These are phyloP conservation scores for Metschnikowia vanudenii DNA, from an alignment of 805 yeast genomes.

Conservation along the genomic window DNA sequence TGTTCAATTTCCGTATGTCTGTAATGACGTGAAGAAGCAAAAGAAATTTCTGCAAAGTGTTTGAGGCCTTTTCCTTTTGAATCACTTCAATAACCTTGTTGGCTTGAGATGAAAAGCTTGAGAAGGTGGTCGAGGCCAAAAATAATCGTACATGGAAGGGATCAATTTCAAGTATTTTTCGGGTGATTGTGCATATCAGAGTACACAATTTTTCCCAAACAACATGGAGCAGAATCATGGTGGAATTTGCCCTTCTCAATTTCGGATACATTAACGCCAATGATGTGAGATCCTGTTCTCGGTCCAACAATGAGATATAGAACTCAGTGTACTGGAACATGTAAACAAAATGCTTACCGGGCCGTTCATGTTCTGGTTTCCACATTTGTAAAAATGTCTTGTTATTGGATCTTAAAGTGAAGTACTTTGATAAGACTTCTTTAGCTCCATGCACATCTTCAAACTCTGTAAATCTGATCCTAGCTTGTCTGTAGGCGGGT, in stretches of 20 bases:
- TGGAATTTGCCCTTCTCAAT: slow-evolving; percentile 73
- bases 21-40: slow-evolving; percentile 49
- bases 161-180: slow-evolving; percentile 43
- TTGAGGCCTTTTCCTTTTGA: slow-evolving; percentile 29
- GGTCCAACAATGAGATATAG: slow-evolving; percentile 54
- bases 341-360: slow-evolving; percentile 89
- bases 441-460: slow-evolving; percentile 54
- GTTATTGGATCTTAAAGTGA: slow-evolving; percentile 63
- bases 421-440: slow-evolving; percentile 59
- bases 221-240: slow-evolving; percentile 62
- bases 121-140: slow-evolving; percentile 23
- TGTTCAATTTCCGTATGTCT: slow-evolving; percentile 69
- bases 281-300: slow-evolving; percentile 54
- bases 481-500: slow-evolving; percentile 71
- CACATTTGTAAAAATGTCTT: slow-evolving; percentile 81
- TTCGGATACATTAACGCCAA: slow-evolving; percentile 65
- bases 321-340: slow-evolving; percentile 67
- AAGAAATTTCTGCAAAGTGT: slow-evolving; percentile 35
- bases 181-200: slow-evolving; percentile 49
- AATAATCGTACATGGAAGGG: slow-evolving; percentile 49
- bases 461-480: slow-evolving; percentile 54
- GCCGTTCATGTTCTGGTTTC: slow-evolving; percentile 89
- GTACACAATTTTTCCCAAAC: slow-evolving; percentile 67
- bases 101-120: slow-evolving; percentile 18
- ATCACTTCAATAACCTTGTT: slow-evolving; percentile 28